Evolutionary conservation across 2,329 filamentous ascomycete species (phyloP), one percentile per base, ranked within the genome.

Genomic region (Clonostachys rhizophaga): DNA sequence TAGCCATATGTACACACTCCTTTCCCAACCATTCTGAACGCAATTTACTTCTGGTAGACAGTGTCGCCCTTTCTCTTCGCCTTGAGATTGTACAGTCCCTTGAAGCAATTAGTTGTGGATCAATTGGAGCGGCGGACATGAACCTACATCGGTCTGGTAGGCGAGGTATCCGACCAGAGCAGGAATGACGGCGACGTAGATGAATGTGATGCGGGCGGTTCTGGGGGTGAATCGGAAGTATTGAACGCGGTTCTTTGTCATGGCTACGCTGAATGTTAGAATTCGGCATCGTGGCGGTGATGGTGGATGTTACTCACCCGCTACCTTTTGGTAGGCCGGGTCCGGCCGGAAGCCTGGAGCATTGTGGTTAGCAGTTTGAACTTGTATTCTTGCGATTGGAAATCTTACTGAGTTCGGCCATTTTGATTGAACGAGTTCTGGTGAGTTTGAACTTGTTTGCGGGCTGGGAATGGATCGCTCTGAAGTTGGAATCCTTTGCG

Each of bases 181-280:
- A 8, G 94, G 94, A 40, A 96, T 79, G 46, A 85, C 72, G 34
- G 84, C 72, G 49, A 87, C 79, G 68, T 92, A 96, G 54, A 86
- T 75, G 63, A 96, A 82, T 5, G 86, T 84, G 60, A 96, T 69
- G 72, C 81, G 83, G 33, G 89, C 90, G 42, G 90, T 95, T 61
- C 87, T 79, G 45, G 83, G 80, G 35, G 87, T 97, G 89, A 90
- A 97, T 68, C 90, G 82, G 81, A 97, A 99, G 81, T 89, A 96
- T 72, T 90, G 90, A 81, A 91, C 86, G 55, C 94, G 87, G 75
- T 89, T 90, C 61, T 80, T 75, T 61, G 79, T 82, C 83, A 96
- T 88, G 66, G 87, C 91, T 96, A 60, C 36, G 36, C 17, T 39
- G 11, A 11, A 18, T 18, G 36, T 39, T n/a, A n/a, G 36, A 39